These are phyloP conservation scores for Aureobasidium namibiae DNA, from an alignment of 2,329 filamentous ascomycete species.

Conservation along the genomic window DNA sequence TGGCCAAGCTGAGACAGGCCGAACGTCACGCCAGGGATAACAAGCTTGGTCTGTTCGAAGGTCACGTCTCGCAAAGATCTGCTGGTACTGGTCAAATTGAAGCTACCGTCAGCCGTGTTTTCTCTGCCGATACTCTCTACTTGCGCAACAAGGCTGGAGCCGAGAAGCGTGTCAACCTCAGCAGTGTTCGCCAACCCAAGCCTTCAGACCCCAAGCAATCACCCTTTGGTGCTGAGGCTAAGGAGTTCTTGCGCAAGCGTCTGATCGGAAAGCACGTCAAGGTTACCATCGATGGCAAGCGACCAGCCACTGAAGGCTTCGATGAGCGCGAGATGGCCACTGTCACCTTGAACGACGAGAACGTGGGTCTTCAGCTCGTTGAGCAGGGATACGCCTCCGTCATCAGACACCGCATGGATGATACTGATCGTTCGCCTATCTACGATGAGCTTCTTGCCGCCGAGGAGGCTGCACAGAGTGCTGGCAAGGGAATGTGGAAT, in stretches of 20 bases:
- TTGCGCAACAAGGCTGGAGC: slow-evolving; percentile 74
- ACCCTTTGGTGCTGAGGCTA: slow-evolving; percentile 85
- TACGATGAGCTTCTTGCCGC: slow-evolving; percentile 82
- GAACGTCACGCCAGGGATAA: slow-evolving; percentile 76
- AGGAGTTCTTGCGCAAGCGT: slow-evolving; percentile 90
- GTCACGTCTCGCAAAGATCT: slow-evolving; percentile 61
- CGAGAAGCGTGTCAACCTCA: slow-evolving; percentile 86
- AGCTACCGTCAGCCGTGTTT: slow-evolving; percentile 73
- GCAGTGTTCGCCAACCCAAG: slow-evolving; percentile 90
- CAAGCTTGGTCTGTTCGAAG: slow-evolving; percentile 72
- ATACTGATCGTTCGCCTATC: slow-evolving; percentile 85
- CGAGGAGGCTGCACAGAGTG: slow-evolving; percentile 73
- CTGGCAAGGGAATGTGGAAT: slow-evolving; percentile 91
- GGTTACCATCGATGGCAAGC: slow-evolving; percentile 80
- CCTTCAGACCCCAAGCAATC: slow-evolving; percentile 77
- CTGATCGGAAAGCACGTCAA: slow-evolving; percentile 94
- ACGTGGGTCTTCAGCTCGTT: slow-evolving; percentile 76
- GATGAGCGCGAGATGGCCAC: slow-evolving; percentile 94
- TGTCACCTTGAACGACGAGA: slow-evolving; percentile 73
- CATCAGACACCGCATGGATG: slow-evolving; percentile 88
- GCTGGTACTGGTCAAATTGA: slow-evolving; percentile 58
- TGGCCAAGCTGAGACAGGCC: slow-evolving; percentile 75
- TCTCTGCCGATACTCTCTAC: slow-evolving; percentile 82
- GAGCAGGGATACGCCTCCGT: slow-evolving; percentile 90
- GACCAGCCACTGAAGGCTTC: slow-evolving; percentile 80